These are phyloP conservation scores for Zopfia rhizophila DNA, from an alignment of 2,329 filamentous ascomycete species.

Conservation along the genomic window DNA sequence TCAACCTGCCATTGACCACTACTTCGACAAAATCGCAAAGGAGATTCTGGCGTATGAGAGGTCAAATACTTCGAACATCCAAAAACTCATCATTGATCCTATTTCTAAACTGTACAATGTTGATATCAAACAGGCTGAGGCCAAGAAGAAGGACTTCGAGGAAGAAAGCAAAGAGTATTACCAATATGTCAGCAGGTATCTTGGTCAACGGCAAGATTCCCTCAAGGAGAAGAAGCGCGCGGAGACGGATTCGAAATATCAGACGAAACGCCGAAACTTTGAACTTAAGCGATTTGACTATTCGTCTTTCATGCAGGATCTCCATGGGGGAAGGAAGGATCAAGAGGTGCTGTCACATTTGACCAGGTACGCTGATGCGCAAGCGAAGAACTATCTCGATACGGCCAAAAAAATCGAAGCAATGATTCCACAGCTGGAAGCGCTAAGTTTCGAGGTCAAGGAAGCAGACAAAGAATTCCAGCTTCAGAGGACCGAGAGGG, in stretches of 20 bases:
- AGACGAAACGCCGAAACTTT: conserved; percentile 91
- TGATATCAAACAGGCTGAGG: conserved; percentile 97
- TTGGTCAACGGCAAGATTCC: conserved; percentile 95
- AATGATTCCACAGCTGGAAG: conserved; percentile 88
- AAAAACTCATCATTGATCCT: conserved; percentile 94
- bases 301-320: conserved; percentile 97
- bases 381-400: conserved; percentile 82
- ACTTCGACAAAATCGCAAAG: conserved; percentile 95
- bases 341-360: conserved; percentile 95
- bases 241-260: conserved; percentile 96
- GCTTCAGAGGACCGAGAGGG: conserved; percentile 91
- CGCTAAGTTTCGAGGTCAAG: conserved; percentile 86
- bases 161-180: conserved; percentile 99
- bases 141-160: conserved; percentile 97
- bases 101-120: conserved; percentile 90
- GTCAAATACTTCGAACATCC: conserved; percentile 83
- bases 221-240: conserved; percentile 96
- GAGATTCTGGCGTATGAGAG: conserved; percentile 90
- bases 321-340: conserved; percentile 98
- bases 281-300: conserved; percentile 99
- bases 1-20: conserved; percentile 96
- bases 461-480: conserved; percentile 97
- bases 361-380: conserved; percentile 91
- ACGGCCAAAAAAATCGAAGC: conserved; percentile 88
- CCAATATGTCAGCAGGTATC: conserved; percentile 90